Evolutionary conservation across 306 rosid species (phyloP).

Genomic region (Trichosanthes truncata): DNA sequence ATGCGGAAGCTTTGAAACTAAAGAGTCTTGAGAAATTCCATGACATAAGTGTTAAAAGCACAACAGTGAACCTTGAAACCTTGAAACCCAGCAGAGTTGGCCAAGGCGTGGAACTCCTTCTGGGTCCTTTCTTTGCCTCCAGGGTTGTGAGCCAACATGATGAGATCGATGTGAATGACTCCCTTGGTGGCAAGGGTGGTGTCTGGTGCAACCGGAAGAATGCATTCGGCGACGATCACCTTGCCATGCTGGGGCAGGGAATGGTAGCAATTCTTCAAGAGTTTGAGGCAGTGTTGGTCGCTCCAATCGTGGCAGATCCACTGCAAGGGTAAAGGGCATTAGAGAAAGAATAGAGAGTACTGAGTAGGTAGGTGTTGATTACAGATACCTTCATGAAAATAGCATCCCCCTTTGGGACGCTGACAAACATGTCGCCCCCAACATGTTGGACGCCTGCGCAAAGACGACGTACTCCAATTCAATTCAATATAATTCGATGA

Average conservation of each 20-base stretch:
- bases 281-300: conserved; percentile 72
- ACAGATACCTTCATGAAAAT: conserved; percentile 89
- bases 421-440: conserved; percentile 91
- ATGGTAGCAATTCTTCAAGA: conserved; percentile 69
- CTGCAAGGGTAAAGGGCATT: conserved; percentile 26
- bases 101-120: conserved; percentile 66
- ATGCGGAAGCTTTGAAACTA: not conserved
- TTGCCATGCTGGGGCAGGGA: conserved; percentile 69
- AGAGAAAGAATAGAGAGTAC: too few species aligned
- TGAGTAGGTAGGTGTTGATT: too few species aligned
- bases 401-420: conserved; percentile 82
- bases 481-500: too few species aligned
- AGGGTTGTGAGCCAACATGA: conserved; percentile 82
- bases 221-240: conserved; percentile 88
- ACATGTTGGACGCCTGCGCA: conserved; percentile 75
- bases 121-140: conserved; percentile 96
- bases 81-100: conserved; percentile 64
- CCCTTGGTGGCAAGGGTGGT: conserved; percentile 72
- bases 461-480: not conserved
- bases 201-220: conserved; percentile 80
- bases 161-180: conserved; percentile 57
- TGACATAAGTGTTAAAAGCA: conserved; percentile 70
- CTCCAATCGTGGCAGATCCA: conserved; percentile 97
- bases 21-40: conserved; percentile 59
- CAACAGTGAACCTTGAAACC: conserved; percentile 41